Base-by-base conservation (phyloP, 2,329 filamentous ascomycete genomes). In the Arthrobotrys iridis region DNA sequence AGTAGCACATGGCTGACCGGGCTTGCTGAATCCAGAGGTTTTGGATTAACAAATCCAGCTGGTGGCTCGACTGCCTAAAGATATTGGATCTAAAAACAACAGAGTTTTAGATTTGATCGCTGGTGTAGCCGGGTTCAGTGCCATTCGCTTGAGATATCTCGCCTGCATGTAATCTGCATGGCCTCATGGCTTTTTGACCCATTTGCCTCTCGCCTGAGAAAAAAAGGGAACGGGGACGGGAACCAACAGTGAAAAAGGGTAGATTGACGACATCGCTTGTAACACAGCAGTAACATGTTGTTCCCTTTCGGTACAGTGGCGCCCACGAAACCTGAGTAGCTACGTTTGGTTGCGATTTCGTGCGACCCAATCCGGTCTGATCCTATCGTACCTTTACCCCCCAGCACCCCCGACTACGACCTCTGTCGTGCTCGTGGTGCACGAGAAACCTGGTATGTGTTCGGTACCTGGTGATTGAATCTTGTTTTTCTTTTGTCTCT, bases 241-340 rank as follows among this genome's bases (percentile, higher is more conserved):
- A 55, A 50, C 28, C 45, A 57, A 55, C 57, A 62, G 59, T 18
- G 52, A 52, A 40, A 26, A 22, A 60, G 50, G 60, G 50, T 65
- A 66, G 68, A 60, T 63, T 74, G 70, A 74, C 70, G 70, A 67
- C 70, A 74, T 74, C 43, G 60, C 41, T 59, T 70, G 65, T 70
- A 18, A 62, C 65, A 60, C 55, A 50, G 37, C 30, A 57, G 48
- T 33, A 30, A 66, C 62, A 66, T 28, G 40, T 40, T 60, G 41
- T 74, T 35, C 58, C 67, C 37, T 43, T 74, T 66, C 37, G 30
- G 41, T 37, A 22, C 26, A 26, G 52, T 68, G 18, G 50, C 58
- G 67, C 46, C 58, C 43, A 60, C 50, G 50, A 55, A 52, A 37
- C 15, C 28, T 35, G 50, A 55, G 37, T 20, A 30, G 15, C 10